Evolutionary conservation across 2,329 filamentous ascomycete genomes (phyloP).

Genomic region (Pseudogymnoascus sp.): DNA sequence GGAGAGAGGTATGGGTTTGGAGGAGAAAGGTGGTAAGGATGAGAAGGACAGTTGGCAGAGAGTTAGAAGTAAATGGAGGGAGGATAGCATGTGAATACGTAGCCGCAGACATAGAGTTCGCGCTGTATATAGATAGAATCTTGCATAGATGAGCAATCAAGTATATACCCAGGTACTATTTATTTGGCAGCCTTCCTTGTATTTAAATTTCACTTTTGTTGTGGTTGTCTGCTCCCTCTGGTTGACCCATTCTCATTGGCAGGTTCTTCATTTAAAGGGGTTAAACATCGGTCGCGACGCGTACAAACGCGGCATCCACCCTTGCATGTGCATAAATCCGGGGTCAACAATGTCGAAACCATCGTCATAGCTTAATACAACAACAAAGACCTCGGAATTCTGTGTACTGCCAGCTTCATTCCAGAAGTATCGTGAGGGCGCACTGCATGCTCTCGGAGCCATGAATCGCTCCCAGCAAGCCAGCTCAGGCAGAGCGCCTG

Average conservation of each 20-base stretch:
- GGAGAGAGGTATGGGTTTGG: conserved; percentile 56
- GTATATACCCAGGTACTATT: neutral
- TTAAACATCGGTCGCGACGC: neutral
- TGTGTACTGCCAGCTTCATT: neutral
- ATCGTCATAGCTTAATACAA: conserved; percentile 8
- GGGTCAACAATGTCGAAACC: conserved; percentile 5
- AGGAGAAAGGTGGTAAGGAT: conserved; percentile 34
- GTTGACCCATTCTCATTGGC: neutral
- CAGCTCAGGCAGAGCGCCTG: conserved; percentile 1
- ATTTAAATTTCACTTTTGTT: neutral
- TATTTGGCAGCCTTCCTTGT: neutral
- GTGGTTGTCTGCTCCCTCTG: neutral
- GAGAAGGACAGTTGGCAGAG: conserved; percentile 41
- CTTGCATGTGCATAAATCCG: conserved; percentile 8
- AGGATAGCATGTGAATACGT: conserved; percentile 33
- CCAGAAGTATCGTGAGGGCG: neutral
- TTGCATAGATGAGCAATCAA: conserved; percentile 8
- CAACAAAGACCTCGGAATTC: neutral
- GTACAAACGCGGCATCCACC: conserved; percentile 4
- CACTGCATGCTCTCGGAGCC: neutral
- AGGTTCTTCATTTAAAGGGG: neutral
- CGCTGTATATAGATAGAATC: conserved; percentile 10
- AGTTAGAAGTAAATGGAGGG: conserved; percentile 39
- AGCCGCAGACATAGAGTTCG: neutral
- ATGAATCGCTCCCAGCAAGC: conserved; percentile 6